Evolutionary conservation across 768 basidiomycete species (phyloP).

Genomic region (Boletus patriciae): DNA sequence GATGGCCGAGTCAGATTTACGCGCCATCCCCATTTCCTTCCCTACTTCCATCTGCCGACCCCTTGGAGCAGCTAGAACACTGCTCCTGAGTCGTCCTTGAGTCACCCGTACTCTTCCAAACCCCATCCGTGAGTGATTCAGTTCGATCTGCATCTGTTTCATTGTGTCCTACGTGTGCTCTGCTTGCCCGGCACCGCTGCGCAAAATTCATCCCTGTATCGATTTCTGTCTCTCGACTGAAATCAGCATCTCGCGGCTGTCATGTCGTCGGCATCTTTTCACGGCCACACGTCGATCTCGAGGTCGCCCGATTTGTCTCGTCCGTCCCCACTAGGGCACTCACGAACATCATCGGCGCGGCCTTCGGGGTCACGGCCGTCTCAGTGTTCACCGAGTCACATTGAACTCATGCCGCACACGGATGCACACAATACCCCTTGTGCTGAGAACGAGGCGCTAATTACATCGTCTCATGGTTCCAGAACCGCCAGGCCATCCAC

Average conservation of each 20-base stretch:
- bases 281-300: slow-evolving; percentile 20
- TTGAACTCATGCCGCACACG: slow-evolving; percentile 18
- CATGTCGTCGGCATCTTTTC: slow-evolving; percentile 16
- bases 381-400: slow-evolving; percentile 26
- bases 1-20: slow-evolving; percentile 27
- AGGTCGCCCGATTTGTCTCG: slow-evolving; percentile 36
- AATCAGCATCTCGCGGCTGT: slow-evolving; percentile 22
- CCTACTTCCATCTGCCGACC: slow-evolving; percentile 20
- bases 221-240: slow-evolving; percentile 33
- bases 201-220: slow-evolving; percentile 14
- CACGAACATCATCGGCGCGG: slow-evolving; percentile 33
- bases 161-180: slow-evolving; percentile 34
- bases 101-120: slow-evolving; percentile 18
- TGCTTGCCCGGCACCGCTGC: slow-evolving; percentile 21
- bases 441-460: slow-evolving; percentile 49
- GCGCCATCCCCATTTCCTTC: slow-evolving; percentile 6
- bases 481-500: slow-evolving; percentile 53
- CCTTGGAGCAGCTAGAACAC: slow-evolving; percentile 17
- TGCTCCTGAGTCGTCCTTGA: slow-evolving; percentile 23
- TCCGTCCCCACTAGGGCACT: slow-evolving; percentile 27
- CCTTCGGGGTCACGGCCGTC: slow-evolving; percentile 21
- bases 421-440: slow-evolving; percentile 25
- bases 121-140: slow-evolving; percentile 30
- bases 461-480: slow-evolving; percentile 40
- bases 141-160: slow-evolving; percentile 26